A percentile compares a stretch with the other conserved stretches of the same genome.
These are phyloP conservation scores for Solanum sejunctum DNA, from an alignment of 257 asterid genomes.

Conservation along the genomic window DNA sequence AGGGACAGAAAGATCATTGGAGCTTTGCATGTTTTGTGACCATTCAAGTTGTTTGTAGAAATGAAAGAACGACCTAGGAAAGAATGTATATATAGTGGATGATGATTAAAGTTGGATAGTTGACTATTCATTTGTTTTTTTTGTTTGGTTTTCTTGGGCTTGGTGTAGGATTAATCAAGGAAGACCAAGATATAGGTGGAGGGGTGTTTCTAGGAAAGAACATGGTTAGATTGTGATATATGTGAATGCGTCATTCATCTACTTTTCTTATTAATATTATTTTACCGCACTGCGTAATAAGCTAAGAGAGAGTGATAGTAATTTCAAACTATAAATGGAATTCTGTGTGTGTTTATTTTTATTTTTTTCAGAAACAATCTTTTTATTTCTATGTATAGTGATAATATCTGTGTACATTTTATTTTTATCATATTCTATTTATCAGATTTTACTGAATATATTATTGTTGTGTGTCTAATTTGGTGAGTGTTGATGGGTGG, in stretches of 20 bases:
- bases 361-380: too few relatives aligned
- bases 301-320: neutral
- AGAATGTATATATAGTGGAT: neutral
- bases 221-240: neutral
- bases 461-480: too few relatives aligned
- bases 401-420: too few relatives aligned
- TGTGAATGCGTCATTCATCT: neutral
- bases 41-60: neutral
- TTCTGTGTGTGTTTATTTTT: too few relatives aligned
- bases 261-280: neutral
- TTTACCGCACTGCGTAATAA: neutral
- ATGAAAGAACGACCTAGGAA: neutral
- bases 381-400: too few relatives aligned
- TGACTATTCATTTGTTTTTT: neutral
- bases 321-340: neutral
- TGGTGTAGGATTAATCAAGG: neutral
- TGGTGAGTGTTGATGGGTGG: too few relatives aligned
- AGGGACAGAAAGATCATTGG: neutral
- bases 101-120: neutral
- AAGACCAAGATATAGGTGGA: neutral
- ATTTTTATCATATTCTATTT: too few relatives aligned
- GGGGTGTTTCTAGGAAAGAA: neutral
- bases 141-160: neutral
- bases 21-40: neutral
- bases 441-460: too few relatives aligned